Base-by-base conservation (phyloP, 2,329 filamentous ascomycete species). In the Stemphylium beticola region DNA sequence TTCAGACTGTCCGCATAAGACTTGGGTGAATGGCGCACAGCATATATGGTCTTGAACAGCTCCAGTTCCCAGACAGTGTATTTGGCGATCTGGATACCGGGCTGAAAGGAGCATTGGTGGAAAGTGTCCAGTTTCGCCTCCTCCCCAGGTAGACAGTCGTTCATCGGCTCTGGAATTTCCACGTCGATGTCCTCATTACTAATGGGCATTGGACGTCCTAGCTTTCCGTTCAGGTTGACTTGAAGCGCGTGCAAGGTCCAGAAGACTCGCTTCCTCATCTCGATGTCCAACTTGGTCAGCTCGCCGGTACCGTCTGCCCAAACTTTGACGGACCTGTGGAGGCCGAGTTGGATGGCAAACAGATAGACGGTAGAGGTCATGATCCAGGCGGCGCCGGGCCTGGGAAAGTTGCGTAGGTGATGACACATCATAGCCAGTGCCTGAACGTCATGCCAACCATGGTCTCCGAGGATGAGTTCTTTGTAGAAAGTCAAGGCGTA, bases 261-360 rank as follows among this genome's bases (percentile, higher is more conserved):
- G 80, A 91, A 96, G 0, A 87, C 82, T 14, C 91, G 83, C 76
- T 93, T 93, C 20, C 91, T 83, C 74, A 93, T 82, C 71, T 96
- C 91, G 55, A 90, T 84, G 5, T 89, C 85, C 1, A 92, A 80
- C n/a, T 77, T 69, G 65, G 80, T 83, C 42, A 77, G 72, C 26
- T 76, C 77, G 2, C 70, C 64, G 1, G 73, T 65, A 1, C 77
- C 72, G 12, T 79, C 72, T 15, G 76, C 75, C 81, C 84, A 85
- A 41, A 82, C 81, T 60, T 85, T 87, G 11, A 83, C 81, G n/a
- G 87, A 87, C 36, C 90, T 83, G 71, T 96, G 90, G 33, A 95
- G 78, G 15, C 90, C 88, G 34, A 92, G 77, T 64, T 95, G 91
- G 32, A 93, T 82, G 9, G 90, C 90, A 26, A 89, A 79, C 4